Conservation (phyloP, 2,329 filamentous ascomycete species). For the Claviceps monticola region DNA sequence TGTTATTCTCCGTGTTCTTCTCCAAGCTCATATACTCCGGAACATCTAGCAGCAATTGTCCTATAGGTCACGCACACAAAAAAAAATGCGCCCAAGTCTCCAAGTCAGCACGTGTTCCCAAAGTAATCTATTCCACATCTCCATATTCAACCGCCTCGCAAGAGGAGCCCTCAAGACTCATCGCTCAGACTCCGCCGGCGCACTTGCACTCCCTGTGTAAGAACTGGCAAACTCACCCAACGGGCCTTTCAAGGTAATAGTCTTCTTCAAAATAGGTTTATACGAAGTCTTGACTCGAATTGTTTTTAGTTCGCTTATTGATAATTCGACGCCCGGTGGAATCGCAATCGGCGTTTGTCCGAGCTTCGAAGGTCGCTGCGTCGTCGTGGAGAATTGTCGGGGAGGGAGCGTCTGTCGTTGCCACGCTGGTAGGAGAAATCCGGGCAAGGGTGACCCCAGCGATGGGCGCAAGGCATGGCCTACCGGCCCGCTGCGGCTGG, state of each 20-base stretch:
- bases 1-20: slow-evolving; percentile 48
- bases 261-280: slow-evolving; percentile 47
- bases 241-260: slow-evolving; percentile 66
- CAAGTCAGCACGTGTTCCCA: too few relatives aligned
- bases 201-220: too few relatives aligned
- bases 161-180: too few relatives aligned
- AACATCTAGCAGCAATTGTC: slow-evolving; percentile 64
- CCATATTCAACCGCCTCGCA: too few relatives aligned
- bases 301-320: slow-evolving; percentile 47
- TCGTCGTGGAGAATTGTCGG: slow-evolving; percentile 55
- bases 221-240: slow-evolving; percentile 41
- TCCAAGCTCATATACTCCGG: slow-evolving; percentile 63
- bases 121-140: too few relatives aligned
- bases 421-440: slow-evolving; percentile 62
- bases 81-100: too few relatives aligned
- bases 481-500: slow-evolving; percentile 46
- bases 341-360: slow-evolving; percentile 68
- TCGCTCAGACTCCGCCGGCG: too few relatives aligned
- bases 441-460: slow-evolving; percentile 43
- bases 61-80: slow-evolving; percentile 23
- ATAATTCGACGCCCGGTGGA: slow-evolving; percentile 70
- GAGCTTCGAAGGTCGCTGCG: slow-evolving; percentile 62
- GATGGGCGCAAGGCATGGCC: slow-evolving; percentile 39
- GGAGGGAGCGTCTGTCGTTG: slow-evolving; percentile 22
- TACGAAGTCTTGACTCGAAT: slow-evolving; percentile 44